Percentiles rank a stretch among this genome's conserved stretches.
Conservation (phyloP, 225 moss, liverwort and hornwort species). For the Marchantia paleacea region DNA sequence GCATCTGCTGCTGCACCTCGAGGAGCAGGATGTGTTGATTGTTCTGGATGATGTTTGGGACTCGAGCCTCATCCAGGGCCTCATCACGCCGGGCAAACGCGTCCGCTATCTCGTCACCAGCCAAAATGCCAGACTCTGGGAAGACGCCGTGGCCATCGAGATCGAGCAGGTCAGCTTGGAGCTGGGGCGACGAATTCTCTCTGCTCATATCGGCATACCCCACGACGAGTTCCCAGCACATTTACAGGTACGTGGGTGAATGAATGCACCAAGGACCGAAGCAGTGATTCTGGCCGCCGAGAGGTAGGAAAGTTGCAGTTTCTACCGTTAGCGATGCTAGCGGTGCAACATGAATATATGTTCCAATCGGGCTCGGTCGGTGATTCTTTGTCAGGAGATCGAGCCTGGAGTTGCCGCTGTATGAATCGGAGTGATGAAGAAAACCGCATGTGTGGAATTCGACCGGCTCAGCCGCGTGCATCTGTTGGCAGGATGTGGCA, state of each 20-base stretch:
- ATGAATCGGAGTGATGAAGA: too few relatives aligned
- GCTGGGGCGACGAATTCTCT: constrained; percentile 23
- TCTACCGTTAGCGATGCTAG: too few relatives aligned
- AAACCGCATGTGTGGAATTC: too few relatives aligned
- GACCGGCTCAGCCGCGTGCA: too few relatives aligned
- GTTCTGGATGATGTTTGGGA: constrained; percentile 40
- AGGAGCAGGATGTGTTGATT: constrained; percentile 21
- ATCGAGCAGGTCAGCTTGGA: constrained; percentile 20
- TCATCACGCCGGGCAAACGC: constrained; percentile 19
- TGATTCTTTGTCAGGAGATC: too few relatives aligned
- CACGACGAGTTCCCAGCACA: too few relatives aligned
- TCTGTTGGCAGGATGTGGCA: constrained; percentile 26
- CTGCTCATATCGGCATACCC: constrained; percentile 22
- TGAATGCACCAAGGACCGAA: too few relatives aligned
- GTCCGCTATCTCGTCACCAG: constrained; percentile 32
- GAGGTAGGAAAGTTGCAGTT: background rate
- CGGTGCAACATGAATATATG: too few relatives aligned
- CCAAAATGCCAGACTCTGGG: constrained; percentile 22
- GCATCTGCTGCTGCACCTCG: constrained; percentile 20
- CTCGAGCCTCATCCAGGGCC: constrained; percentile 13
- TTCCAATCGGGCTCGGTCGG: too few relatives aligned
- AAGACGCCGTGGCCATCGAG: constrained; percentile 19
- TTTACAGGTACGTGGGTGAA: too few relatives aligned
- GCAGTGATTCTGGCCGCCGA: background rate
- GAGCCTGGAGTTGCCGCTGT: too few relatives aligned